Evolutionary conservation across 805 yeast genomes (phyloP), one percentile per base, ranked within the genome.

Genomic region (Cephaloascus albidus): DNA sequence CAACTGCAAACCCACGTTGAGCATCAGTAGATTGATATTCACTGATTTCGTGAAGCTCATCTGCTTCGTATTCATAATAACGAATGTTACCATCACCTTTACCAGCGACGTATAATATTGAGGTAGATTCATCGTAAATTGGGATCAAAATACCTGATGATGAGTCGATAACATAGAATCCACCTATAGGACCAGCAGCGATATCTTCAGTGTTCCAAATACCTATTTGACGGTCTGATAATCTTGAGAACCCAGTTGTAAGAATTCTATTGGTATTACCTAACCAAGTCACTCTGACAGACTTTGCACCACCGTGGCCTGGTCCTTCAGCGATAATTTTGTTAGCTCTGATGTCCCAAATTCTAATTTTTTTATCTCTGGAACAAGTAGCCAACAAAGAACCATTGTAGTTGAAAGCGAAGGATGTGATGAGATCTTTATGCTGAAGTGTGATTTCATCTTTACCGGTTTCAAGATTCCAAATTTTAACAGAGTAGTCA

Each of bases 21-120:
- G 98, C 93, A 27, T 86, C 94, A 2, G 79, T 75, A 3, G 97
- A 87, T 44, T 81, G 80, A 59, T 74, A 93, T 57, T 90, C 96
- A n/a, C 95, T 85, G 43, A 93, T 64, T 49, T 84, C 86, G 60
- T 70, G 80, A 40, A 93, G 69, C 52, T 80, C 83, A 52, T 90
- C 97, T 51, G 85, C 77, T 45, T 80, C 87, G 58, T 75, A 87
- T 66, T 93, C 98, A 55, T 68, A 93, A 63, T 90, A 90, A 54
- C 96, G 85, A 52, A 93, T 86, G 58, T 90, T 93, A 51, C 97
- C 97, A 60, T 93, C 98, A 59, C 97, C 97, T 61, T 93, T 90
- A 50, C 98, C 99, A 26, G 95, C 97, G 44, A 93, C 66, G 54
- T 83, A 93, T 43, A 93, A 69, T 42, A 89, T 76, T 40, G 80